phyloP scores from a whole-genome alignment of 2,329 filamentous ascomycete species.

The Penicillium frequentans region DNA sequence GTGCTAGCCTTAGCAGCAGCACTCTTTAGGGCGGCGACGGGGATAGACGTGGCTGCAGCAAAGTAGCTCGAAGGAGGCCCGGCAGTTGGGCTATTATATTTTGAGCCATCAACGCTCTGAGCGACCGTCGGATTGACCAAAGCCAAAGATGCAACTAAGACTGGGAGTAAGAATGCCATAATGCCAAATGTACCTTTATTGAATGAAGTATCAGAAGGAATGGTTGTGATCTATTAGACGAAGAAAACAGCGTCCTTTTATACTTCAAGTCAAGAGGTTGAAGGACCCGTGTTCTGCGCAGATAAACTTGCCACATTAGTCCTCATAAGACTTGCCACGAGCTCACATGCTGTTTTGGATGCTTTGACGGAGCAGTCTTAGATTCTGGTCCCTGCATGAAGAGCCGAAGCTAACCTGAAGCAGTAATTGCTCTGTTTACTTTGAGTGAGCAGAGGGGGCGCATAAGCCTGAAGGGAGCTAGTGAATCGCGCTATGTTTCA shows the following conservation, averaged over 20 bases:
- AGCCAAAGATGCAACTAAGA: neutral
- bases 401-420: neutral
- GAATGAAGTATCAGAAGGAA: neutral
- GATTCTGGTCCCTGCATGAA: neutral
- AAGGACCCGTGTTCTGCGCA: neutral
- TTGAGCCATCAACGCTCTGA: slow-evolving; percentile 20
- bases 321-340: neutral
- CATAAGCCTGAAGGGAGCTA: neutral
- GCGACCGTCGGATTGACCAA: slow-evolving; percentile 3
- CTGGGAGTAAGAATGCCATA: neutral
- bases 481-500: neutral
- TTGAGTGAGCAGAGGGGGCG: neutral
- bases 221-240: neutral
- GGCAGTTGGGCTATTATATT: slow-evolving; percentile 22
- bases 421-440: neutral
- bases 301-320: neutral
- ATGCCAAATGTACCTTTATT: neutral
- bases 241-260: neutral
- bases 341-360: neutral
- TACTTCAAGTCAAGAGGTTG: neutral
- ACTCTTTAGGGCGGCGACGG: slow-evolving; percentile 24
- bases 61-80: slow-evolving; percentile 29
- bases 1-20: slow-evolving; percentile 24
- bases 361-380: neutral
- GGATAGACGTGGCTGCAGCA: slow-evolving; percentile 24